Evolutionary conservation across 768 basidiomycete genomes (phyloP).

Genomic region (Suillus discolor): DNA sequence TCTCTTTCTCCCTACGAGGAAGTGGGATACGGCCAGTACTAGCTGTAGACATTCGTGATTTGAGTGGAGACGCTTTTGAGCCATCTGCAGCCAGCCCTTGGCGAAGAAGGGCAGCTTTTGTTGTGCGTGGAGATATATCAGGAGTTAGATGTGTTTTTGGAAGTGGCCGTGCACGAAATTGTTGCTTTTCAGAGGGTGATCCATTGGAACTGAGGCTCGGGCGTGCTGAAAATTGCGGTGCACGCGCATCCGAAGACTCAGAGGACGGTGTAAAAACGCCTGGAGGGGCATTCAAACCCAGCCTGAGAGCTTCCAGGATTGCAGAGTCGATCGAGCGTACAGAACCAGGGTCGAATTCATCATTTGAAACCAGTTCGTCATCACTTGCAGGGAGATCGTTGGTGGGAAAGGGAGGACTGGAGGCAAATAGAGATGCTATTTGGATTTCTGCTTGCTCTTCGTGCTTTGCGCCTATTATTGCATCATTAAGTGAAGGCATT

Average conservation of each 20-base stretch:
- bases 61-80: conserved; percentile 17
- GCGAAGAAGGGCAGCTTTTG: conserved; percentile 73
- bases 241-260: conserved; percentile 24
- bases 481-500: conserved; percentile 60
- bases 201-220: conserved; percentile 34
- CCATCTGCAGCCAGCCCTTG: conserved; percentile 55
- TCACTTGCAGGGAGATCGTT: conserved; percentile 58
- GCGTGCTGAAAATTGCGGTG: conserved; percentile 26
- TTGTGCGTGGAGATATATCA: conserved; percentile 76
- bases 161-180: conserved; percentile 68
- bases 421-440: conserved; percentile 77
- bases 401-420: conserved; percentile 79
- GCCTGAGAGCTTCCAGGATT: conserved; percentile 46
- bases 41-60: conserved; percentile 33
- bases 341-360: conserved; percentile 37
- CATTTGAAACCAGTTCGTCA: conserved; percentile 30
- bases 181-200: conserved; percentile 45
- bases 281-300: conserved; percentile 43
- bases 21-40: conserved; percentile 37
- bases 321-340: conserved; percentile 49
- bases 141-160: conserved; percentile 64
- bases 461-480: conserved; percentile 73
- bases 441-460: conserved; percentile 73
- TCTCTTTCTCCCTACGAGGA: conserved; percentile 29
- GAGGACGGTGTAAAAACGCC: conserved; percentile 43